A percentile compares a stretch with the other conserved stretches of the same genome.
These are phyloP conservation scores for Adansonia madagascariensis DNA, from an alignment of 441 rosid species.

Conservation along the genomic window DNA sequence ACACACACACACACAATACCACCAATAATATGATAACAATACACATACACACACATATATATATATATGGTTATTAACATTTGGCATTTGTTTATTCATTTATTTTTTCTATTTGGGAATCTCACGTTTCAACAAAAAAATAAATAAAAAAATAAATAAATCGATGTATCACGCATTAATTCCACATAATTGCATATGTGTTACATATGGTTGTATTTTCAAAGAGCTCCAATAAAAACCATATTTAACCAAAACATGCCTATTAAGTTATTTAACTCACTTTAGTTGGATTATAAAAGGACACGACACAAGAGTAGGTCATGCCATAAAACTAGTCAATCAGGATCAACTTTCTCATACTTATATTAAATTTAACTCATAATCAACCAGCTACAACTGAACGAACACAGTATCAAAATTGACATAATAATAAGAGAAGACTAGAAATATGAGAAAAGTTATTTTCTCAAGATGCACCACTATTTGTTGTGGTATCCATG, in stretches of 20 bases:
- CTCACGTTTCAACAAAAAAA: no score
- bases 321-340: neutral
- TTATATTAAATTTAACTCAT: conserved; percentile 37
- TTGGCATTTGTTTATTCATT: no score
- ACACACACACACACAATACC: no score
- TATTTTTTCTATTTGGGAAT: no score
- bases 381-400: conserved; percentile 40
- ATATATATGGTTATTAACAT: no score
- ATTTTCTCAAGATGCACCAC: conserved; percentile 17
- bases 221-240: neutral
- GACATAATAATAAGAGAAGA: conserved; percentile 24
- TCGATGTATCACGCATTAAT: neutral
- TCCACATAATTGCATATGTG: no score
- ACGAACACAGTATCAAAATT: conserved; percentile 47
- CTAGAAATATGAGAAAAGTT: neutral
- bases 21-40: no score
- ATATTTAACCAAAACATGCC: neutral
- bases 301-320: neutral
- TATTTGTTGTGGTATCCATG: conserved; percentile 30
- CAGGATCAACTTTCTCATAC: conserved; percentile 35
- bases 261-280: neutral
- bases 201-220: neutral
- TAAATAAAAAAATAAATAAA: no score
- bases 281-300: neutral
- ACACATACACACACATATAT: no score